Conservation (phyloP, 1,139 yeast genomes). For the Saccharomyces hybrid region DNA sequence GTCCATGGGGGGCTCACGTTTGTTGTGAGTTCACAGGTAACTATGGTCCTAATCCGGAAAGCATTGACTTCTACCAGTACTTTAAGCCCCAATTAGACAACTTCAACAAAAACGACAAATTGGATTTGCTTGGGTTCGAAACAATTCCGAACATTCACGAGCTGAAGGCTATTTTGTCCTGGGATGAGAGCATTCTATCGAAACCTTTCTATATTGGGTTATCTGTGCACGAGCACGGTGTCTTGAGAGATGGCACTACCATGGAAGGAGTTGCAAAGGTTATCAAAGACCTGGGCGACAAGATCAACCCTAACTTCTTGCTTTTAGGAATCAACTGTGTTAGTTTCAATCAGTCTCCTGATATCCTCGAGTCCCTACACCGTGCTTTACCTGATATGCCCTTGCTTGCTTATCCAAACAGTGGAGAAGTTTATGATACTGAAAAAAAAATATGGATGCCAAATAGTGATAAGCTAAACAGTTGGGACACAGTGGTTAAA, state of each 20-base stretch:
- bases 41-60: slow-evolving; percentile 29
- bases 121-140: background rate
- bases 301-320: slow-evolving; percentile 18
- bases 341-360: slow-evolving; percentile 20
- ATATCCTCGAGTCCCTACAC: slow-evolving; percentile 17
- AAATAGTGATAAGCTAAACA: slow-evolving; percentile 5
- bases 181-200: slow-evolving; percentile 18
- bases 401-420: slow-evolving; percentile 26
- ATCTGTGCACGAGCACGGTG: slow-evolving; percentile 22
- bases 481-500: slow-evolving; percentile 24
- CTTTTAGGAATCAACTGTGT: slow-evolving; percentile 28
- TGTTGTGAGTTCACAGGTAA: slow-evolving; percentile 66
- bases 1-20: slow-evolving; percentile 64
- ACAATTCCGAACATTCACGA: slow-evolving; percentile 29
- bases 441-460: slow-evolving; percentile 21
- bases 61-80: slow-evolving; percentile 21
- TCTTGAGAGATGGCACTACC: slow-evolving; percentile 27
- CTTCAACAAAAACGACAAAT: background rate
- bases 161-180: slow-evolving; percentile 23
- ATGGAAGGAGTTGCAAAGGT: slow-evolving; percentile 18
- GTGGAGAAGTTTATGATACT: slow-evolving; percentile 29
- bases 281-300: slow-evolving; percentile 36
- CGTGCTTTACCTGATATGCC: slow-evolving; percentile 18
- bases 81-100: slow-evolving; percentile 23
- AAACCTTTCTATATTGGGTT: slow-evolving; percentile 27